Evolutionary conservation across 306 rosid species (phyloP), one percentile per base, ranked within the genome.

Genomic region (Vigna mungo): DNA sequence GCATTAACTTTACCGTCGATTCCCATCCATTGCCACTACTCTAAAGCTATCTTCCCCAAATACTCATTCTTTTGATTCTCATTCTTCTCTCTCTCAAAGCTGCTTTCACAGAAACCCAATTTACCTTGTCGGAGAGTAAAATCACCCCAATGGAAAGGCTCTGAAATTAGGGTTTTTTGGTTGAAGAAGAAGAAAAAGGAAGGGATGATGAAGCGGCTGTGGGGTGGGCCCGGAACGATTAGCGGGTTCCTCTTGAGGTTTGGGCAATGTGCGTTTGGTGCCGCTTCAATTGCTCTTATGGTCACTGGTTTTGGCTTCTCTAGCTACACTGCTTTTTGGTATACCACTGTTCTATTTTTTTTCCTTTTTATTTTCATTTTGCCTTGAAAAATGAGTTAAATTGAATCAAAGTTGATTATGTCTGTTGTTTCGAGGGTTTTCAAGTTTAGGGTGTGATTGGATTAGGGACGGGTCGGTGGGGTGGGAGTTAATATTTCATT

Each of bases 311-410:
- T 13, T 56, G 88, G 92, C 61, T 94, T 94, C 83, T 86, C 95
- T 32, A 63, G 80, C 79, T 90, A 76, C 86, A 90, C 98, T 21
- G 97, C 95, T 73, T 94, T 92, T 74, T 94, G 98, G 98, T 94
- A 89, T 30, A 6, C 39, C 18, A 13, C 41, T 54, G 7, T 8
- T 54, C 12, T 34, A 34, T 34, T 59, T 27, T 30, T 32, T 0
- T 15, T 5, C 10, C n/a, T 43, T 17, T 3, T 20, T 9, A 11
- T 9, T 9, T 41, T 41, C 13, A 9, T 41, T 41, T 7, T 39
- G 2, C 44, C 44, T 7, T 30, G 0, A 20, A 21, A 15, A 3
- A 6, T 9, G 20, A 23, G 34, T 16, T 27, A 18, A 32, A 18
- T 18, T 9, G 49, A 47, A 27, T 58, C 4, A 2, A 11, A 12